phyloP scores from a whole-genome alignment of 257 asterid species.

The Asclepias syriaca region DNA sequence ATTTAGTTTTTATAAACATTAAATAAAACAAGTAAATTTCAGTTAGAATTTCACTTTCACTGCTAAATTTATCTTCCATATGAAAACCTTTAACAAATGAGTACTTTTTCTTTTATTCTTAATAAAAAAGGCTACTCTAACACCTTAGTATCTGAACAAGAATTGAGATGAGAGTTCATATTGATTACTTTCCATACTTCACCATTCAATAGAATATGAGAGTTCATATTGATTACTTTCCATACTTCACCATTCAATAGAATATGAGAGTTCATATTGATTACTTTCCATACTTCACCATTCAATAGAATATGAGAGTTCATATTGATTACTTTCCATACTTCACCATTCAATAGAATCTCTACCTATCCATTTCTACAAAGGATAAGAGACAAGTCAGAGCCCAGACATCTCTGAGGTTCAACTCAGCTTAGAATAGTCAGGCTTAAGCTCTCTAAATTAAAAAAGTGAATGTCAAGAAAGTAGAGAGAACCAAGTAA shows the following conservation, averaged over 20 bases:
- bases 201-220: neutral
- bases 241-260: neutral
- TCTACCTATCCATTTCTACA: neutral
- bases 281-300: too few species aligned
- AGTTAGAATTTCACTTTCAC: neutral
- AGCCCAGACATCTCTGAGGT: neutral
- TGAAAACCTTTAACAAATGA: neutral
- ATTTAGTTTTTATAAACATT: too few species aligned
- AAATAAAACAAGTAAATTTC: too few species aligned
- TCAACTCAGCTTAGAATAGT: neutral
- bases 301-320: too few species aligned
- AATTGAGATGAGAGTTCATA: neutral
- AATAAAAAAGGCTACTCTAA: neutral
- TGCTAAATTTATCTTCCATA: neutral
- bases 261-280: neutral
- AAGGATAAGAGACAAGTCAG: neutral
- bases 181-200: neutral
- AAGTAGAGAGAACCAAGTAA: neutral
- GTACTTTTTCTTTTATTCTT: neutral
- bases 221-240: too few species aligned
- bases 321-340: neutral
- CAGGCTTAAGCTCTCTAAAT: neutral
- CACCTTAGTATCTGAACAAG: neutral
- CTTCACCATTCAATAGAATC: neutral
- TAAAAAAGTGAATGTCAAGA: neutral